Evolutionary conservation across 2,329 filamentous ascomycete species (phyloP), one percentile per base, ranked within the genome.

Genomic region (Leptographium flavum): DNA sequence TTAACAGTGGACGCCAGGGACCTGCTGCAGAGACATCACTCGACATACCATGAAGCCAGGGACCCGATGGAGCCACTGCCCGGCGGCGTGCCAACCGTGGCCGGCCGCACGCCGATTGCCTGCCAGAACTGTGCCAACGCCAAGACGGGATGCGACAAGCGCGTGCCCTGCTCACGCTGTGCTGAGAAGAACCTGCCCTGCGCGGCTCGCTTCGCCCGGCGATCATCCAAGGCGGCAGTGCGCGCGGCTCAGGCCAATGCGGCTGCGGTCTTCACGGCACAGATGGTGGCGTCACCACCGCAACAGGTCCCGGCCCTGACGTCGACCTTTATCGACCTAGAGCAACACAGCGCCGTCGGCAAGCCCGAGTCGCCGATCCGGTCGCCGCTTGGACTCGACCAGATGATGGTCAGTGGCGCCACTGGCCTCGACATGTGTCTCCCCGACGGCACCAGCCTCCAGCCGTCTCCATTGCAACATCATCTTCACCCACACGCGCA

Each of bases 121-220:
- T 73, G 69, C 54, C 58, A 63, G 37, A 67, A 68, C 49, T 73
- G 69, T 47, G 66, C 68, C 27, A 67, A 61, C 50, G 69, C 68
- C 28, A 71, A 73, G 56, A 71, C 68, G 2, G 67, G 65, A 8
- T 73, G 69, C 46, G 68, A 72, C 47, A 73, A 72, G 53, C 58
- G 60, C 45, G 62, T 67, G 1, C 69, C 69, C 0, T 73, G 69
- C 50, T 60, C 64, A n/a, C 60, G 68, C 45, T 73, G 69, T 47
- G 56, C 60, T 6, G 66, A 71, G 38, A 72, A 71, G 55, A 65
- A 63, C 46, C 55, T 72, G n/a, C 55, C 61, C 1, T 68, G 71
- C 51, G 64, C 63, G 5, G 65, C 68, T 2, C 61, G 71, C 14
- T 74, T 67, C 55, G 70, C 71, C 2, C 61, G 71, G 22, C 61